phyloP scores from a whole-genome alignment of 768 basidiomycete genomes.

The Daedaleopsis nitida region DNA sequence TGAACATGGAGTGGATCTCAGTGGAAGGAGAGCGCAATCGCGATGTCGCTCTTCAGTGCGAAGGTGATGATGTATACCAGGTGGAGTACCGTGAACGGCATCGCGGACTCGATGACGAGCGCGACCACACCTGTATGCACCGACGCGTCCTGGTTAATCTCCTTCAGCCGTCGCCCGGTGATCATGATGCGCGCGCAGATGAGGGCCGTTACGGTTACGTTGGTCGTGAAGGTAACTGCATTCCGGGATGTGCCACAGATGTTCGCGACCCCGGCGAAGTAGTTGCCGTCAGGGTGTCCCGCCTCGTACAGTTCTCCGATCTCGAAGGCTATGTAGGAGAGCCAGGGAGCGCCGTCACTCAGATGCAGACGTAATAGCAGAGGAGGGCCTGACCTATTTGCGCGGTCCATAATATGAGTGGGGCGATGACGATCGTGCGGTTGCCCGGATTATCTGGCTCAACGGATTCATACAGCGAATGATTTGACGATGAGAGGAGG shows the following conservation, averaged over 20 bases:
- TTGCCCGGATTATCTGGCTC: conserved; percentile 11
- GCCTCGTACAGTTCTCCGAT: conserved; percentile 14
- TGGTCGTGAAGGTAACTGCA: conserved; percentile 38
- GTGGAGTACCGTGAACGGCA: conserved; percentile 38
- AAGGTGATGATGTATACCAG: conserved; percentile 40
- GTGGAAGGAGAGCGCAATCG: conserved; percentile 40
- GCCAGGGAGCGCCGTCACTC: neutral
- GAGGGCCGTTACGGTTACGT: conserved; percentile 38
- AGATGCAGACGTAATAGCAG: neutral
- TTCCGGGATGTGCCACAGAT: conserved; percentile 40
- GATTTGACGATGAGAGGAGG: no score
- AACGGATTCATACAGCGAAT: neutral
- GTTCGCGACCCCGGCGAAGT: conserved; percentile 39
- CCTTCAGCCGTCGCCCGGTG: neutral
- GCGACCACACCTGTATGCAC: conserved; percentile 35
- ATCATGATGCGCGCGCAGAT: conserved; percentile 36
- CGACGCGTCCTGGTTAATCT: conserved; percentile 24
- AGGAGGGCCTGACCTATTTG: conserved; percentile 3
- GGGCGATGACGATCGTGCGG: conserved; percentile 1
- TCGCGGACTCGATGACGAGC: conserved; percentile 40
- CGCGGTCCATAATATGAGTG: conserved; percentile 7
- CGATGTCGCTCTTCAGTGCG: conserved; percentile 31
- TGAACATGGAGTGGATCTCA: conserved; percentile 41
- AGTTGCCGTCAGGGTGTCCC: conserved; percentile 20
- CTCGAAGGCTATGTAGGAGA: neutral